Evolutionary conservation across 208 protist genomes (phyloP).

Genomic region (Leishmania amazonensis): DNA sequence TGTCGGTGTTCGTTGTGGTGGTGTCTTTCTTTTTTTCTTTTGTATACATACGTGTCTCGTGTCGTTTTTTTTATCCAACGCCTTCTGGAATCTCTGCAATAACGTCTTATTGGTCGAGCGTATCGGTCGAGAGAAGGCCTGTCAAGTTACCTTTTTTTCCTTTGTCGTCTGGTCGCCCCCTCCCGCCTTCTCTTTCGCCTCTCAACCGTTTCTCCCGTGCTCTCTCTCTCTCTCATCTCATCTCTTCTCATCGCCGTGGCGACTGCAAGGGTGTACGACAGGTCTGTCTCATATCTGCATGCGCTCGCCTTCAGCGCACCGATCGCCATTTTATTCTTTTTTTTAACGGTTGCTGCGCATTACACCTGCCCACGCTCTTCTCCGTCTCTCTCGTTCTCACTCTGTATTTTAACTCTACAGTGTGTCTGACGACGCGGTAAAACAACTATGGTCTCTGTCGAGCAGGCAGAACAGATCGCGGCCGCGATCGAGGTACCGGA

Average conservation of each 20-base stretch:
- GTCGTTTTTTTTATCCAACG: background rate
- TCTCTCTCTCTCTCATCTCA: background rate
- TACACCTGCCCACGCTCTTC: background rate
- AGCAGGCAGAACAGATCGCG: constrained; percentile 38
- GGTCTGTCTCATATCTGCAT: background rate
- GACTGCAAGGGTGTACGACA: background rate
- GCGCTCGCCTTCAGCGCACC: no score
- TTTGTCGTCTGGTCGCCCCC: background rate
- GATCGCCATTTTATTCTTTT: background rate
- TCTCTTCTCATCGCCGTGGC: background rate
- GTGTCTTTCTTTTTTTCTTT: no score
- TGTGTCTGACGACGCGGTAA: background rate
- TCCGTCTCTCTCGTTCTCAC: background rate
- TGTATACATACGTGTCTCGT: background rate
- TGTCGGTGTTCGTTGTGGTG: background rate
- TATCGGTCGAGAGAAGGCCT: background rate
- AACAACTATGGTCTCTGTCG: constrained; percentile 39
- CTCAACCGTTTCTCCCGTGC: background rate
- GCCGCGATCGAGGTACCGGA: constrained; percentile 64
- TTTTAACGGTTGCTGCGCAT: background rate
- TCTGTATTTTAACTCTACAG: background rate
- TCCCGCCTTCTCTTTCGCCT: background rate
- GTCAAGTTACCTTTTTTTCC: no score
- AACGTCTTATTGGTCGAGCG: background rate
- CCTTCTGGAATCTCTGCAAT: background rate